Base-by-base conservation (phyloP, 345 rosid genomes). In the Populus tremula region DNA sequence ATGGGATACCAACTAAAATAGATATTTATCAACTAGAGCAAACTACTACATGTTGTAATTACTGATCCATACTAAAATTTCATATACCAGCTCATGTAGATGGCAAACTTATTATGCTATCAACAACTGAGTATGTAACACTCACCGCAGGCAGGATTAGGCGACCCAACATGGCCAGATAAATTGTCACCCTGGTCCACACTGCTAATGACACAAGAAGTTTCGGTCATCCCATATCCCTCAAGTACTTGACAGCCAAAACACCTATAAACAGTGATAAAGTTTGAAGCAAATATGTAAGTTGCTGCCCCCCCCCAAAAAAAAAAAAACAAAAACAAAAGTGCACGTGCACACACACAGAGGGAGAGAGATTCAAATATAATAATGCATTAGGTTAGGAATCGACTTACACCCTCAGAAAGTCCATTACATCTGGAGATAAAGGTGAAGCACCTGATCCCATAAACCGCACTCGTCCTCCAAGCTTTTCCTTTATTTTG, bases 151-250 rank as follows among this genome's bases (percentile, higher is more conserved):
- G 92, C 91, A 69, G 97, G 83, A 79, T 81, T 89, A 1, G 97
- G 97, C 69, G 98, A 91, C 67, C 98, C 98, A 68, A 94, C 95
- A 82, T 94, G 98, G 73, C 98, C 98, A 83, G 89, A 82, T 84
- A 81, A 84, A 70, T 65, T 84, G 82, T 94, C 97, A 25, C 93
- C 92, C 74, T 80, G 86, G 73, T 93, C 93, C 84, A 84, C 85
- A 76, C 84, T 36, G 82, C 89, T 88, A 82, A 91, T 88, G 75
- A 93, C 41, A 81, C 92, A 86, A 69, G 97, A 88, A 56, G 98
- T 91, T 87, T 94, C 98, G 20, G 98, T 94, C 98, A 94, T 88
- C 82, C 98, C 98, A 79, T 93, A 94, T 56, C 95, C 98, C 85
- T 94, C 97, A 76, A 85, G 69, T 74, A 94, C 89, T 76, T 82